These are phyloP conservation scores for Aspergillus pseudotamarii DNA, from an alignment of 2,329 filamentous ascomycete species.

Conservation along the genomic window DNA sequence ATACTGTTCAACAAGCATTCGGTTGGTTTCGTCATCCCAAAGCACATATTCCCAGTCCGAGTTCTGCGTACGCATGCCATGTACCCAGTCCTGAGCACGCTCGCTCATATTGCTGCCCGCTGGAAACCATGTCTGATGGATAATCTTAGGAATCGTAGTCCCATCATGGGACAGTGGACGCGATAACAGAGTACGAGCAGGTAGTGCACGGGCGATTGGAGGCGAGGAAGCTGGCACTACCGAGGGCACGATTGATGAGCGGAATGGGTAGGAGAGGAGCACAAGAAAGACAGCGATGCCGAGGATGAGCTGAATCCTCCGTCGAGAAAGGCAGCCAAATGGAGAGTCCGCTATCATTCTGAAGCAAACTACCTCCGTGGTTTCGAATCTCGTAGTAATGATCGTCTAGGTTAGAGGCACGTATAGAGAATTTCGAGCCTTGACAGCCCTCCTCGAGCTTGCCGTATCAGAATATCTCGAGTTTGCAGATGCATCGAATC, in stretches of 20 bases:
- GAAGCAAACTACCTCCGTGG: too few relatives aligned
- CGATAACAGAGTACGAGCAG: constrained; percentile 16
- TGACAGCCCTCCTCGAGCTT: background rate
- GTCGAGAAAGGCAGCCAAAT: background rate
- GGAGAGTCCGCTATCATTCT: background rate
- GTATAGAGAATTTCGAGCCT: background rate
- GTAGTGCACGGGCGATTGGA: constrained; percentile 1
- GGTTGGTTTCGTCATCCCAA: constrained; percentile 24
- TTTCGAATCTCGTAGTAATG: background rate
- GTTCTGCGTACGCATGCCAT: constrained; percentile 18
- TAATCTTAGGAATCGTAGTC: constrained; percentile 22
- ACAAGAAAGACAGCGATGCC: background rate
- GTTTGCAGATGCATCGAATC: background rate
- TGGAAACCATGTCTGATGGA: constrained; percentile 28
- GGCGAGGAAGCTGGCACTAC: background rate
- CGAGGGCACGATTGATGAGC: constrained; percentile 1
- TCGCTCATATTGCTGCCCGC: constrained; percentile 26
- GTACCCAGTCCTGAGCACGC: constrained; percentile 21
- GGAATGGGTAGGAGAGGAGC: constrained; percentile 7
- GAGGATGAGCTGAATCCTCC: background rate
- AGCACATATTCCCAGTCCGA: constrained; percentile 26
- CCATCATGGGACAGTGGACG: constrained; percentile 17
- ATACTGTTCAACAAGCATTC: constrained; percentile 18
- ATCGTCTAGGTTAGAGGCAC: background rate
- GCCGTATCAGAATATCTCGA: background rate